Evolutionary conservation across 1,284 basidiomycete genomes (phyloP).

Genomic region (Stereum hirsutum): DNA sequence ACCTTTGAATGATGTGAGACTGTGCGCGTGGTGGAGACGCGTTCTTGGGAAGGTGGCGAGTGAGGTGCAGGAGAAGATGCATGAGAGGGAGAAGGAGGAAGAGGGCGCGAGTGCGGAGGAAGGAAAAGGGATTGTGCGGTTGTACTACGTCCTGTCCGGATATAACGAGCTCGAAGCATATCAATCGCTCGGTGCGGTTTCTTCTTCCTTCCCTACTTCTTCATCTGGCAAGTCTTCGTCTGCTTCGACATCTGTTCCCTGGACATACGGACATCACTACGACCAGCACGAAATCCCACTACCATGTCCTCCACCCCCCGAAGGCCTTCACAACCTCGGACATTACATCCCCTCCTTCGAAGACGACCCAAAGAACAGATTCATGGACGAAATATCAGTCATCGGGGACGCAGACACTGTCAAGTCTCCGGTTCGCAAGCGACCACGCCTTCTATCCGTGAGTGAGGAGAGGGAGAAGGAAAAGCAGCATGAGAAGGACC

Average conservation of each 20-base stretch:
- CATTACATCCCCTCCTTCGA: constrained; percentile 81
- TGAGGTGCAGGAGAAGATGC: constrained; percentile 22
- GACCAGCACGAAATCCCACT: constrained; percentile 45
- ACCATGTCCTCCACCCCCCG: constrained; percentile 36
- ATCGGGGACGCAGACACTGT: constrained; percentile 41
- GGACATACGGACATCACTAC: constrained; percentile 77
- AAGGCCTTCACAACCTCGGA: constrained; percentile 43
- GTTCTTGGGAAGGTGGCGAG: constrained; percentile 50
- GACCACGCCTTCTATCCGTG: constrained; percentile 24
- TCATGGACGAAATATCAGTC: constrained; percentile 79
- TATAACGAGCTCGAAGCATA: constrained; percentile 63
- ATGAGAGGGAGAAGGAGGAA: no score
- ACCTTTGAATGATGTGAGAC: constrained; percentile 68
- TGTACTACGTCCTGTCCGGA: constrained; percentile 71
- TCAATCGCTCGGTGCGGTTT: constrained; percentile 37
- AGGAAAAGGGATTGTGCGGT: constrained; percentile 20
- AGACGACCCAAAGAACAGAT: constrained; percentile 90
- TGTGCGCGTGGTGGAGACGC: constrained; percentile 92
- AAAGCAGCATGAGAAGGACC: constrained; percentile 26
- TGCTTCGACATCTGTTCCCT: constrained; percentile 20
- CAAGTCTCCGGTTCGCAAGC: constrained; percentile 51
- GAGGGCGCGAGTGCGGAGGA: constrained; percentile 13
- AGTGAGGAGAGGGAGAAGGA: constrained; percentile 16
- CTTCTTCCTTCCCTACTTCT: constrained; percentile 7
- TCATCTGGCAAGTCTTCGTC: no score